Conservation (phyloP, 2,329 filamentous ascomycete species). For the Paecilomyces formosus region DNA sequence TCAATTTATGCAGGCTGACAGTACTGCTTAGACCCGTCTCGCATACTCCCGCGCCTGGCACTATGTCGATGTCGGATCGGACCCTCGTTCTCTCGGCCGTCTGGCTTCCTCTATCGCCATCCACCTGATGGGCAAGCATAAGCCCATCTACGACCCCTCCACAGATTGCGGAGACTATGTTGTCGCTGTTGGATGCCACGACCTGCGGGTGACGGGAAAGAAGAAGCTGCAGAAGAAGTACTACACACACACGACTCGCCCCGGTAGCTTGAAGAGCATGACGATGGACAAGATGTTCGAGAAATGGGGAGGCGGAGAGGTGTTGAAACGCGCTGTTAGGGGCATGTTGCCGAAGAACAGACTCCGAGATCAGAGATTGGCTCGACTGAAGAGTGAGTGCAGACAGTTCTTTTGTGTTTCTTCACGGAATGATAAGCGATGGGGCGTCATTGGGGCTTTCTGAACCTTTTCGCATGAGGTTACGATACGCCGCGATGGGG, state of each 20-base stretch:
- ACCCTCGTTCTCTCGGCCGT: conserved; percentile 76
- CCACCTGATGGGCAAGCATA: conserved; percentile 96
- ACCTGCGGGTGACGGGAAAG: conserved; percentile 80
- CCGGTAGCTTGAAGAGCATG: conserved; percentile 77
- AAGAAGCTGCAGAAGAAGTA: conserved; percentile 94
- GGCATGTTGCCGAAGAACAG: conserved; percentile 98
- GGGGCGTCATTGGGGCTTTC: background rate
- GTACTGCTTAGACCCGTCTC: conserved; percentile 69
- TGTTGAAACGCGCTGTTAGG: conserved; percentile 82
- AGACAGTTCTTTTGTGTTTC: background rate
- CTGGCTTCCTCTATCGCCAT: conserved; percentile 81
- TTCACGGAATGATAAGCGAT: background rate
- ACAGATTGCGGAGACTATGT: conserved; percentile 99
- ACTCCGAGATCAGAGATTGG: conserved; percentile 77
- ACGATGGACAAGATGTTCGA: conserved; percentile 93
- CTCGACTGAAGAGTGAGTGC: conserved; percentile 66
- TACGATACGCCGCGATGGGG: background rate
- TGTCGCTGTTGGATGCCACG: conserved; percentile 81
- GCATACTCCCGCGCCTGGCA: conserved; percentile 98
- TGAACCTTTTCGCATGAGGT: background rate
- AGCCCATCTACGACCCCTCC: conserved; percentile 93
- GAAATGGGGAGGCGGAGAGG: conserved; percentile 88
- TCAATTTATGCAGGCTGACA: background rate
- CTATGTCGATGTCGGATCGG: conserved; percentile 65
- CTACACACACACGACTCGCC: conserved; percentile 87